Conservation (phyloP, 345 rosid genomes). For the Murraya koenigii region DNA sequence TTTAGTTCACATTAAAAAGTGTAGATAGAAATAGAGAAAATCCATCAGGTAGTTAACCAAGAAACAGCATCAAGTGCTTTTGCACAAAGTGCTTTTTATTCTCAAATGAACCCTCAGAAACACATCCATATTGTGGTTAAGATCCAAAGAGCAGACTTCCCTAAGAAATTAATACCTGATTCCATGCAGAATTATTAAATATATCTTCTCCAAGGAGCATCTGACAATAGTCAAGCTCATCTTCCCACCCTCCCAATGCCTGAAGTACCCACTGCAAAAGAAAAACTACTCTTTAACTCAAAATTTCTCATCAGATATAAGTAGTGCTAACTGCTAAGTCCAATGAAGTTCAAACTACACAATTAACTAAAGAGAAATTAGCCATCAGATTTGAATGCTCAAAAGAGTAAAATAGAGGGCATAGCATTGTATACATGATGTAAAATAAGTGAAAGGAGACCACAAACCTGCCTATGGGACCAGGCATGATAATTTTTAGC, state of each 20-base stretch:
- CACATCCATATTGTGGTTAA: background rate
- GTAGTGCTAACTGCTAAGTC: background rate
- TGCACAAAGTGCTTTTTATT: background rate
- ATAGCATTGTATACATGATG: background rate
- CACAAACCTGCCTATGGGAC: conserved; percentile 94
- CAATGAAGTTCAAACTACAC: background rate
- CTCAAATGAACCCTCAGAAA: background rate
- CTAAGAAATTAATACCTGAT: conserved; percentile 52
- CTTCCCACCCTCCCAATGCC: conserved; percentile 89
- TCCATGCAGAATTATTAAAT: conserved; percentile 96
- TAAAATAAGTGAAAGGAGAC: background rate
- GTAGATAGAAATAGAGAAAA: background rate
- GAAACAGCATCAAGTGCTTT: background rate
- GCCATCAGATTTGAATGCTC: background rate
- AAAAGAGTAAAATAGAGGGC: background rate
- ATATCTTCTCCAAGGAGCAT: conserved; percentile 76
- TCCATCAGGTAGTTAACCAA: background rate
- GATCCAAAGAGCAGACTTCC: background rate
- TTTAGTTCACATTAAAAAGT: background rate
- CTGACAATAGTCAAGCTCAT: conserved; percentile 73
- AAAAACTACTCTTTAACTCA: background rate
- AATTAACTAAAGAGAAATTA: background rate
- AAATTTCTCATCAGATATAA: background rate
- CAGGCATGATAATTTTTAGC: conserved; percentile 93
- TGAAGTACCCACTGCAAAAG: conserved; percentile 73